Evolutionary conservation across 148 eudicot genomes (phyloP), one percentile per base, ranked within the genome.

Genomic region (Rhododendron molle): DNA sequence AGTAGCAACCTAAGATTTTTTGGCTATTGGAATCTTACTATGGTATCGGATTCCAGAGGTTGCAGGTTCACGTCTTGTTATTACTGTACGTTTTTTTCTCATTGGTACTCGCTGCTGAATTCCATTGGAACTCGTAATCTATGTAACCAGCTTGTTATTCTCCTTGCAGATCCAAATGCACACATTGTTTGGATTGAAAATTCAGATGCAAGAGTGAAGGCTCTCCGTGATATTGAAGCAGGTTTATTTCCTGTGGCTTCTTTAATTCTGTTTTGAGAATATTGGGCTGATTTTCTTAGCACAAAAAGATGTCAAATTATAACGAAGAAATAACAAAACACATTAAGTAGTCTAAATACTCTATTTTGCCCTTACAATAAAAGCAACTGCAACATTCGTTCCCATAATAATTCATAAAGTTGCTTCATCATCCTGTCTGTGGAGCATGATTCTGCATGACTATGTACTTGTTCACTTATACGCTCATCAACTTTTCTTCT

Each of bases 131-230:
- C 34, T 80, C 5, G 18, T 44, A n/a, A 28, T 49, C 38, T 44
- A 13, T 4, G 2, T 28, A 79, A 49, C 11, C 21, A 28, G 62
- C 82, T 47, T 47, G 18, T 80, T 74, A 80, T 58, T 83, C 38
- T 83, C 77, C 23, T 89, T 85, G 62, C 93, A 96, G 99, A 96
- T 92, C 99, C 99, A 23, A 96, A 96, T 89, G 91, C 93, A 82
- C 94, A 96, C 89, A 94, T 96, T 83, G 80, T 95, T 83, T 96
- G 99, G 99, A 88, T 92, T 50, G 96, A 96, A 85, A 95, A 89
- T 90, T 91, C 86, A 69, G 91, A 93, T 58, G 97, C 97, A 83
- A 93, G 89, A 90, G 85, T 96, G 83, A 93, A 91, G 86, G 93
- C 98, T 84, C 94, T 95, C 52, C 92, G 95, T 26, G 96, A 94